Conservation (phyloP, 129 eudicot species). For the Apium graveolens region DNA sequence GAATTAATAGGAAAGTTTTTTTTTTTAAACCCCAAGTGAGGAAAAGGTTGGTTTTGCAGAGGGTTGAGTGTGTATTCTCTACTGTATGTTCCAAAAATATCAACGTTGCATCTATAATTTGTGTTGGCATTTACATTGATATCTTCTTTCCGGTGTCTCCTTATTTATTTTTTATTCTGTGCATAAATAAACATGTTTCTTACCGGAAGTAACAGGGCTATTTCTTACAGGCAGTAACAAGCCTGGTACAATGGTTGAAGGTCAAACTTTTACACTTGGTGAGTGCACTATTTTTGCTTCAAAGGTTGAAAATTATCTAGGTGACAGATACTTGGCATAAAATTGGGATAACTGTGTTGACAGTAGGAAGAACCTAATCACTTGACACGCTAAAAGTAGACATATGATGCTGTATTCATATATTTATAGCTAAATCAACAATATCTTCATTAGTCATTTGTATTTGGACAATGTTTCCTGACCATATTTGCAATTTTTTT, state of each 20-base stretch:
- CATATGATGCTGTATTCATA: not conserved
- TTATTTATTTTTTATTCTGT: not conserved
- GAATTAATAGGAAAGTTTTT: not conserved
- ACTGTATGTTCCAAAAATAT: no score
- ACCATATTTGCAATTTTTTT: not conserved
- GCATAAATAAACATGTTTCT: not conserved
- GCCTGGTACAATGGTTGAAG: slow-evolving; percentile 87
- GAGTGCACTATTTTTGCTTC: slow-evolving; percentile 21
- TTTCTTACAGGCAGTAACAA: not conserved
- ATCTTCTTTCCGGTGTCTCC: not conserved
- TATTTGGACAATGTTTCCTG: not conserved
- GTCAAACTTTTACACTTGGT: slow-evolving; percentile 94
- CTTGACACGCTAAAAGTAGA: not conserved
- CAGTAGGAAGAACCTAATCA: not conserved
- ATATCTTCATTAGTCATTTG: no score
- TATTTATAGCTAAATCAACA: no score
- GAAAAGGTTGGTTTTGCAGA: not conserved
- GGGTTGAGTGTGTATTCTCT: not conserved
- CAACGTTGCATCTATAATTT: not conserved
- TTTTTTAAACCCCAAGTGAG: not conserved
- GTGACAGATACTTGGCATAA: not conserved
- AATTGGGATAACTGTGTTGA: not conserved
- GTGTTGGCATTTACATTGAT: not conserved
- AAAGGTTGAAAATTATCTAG: not conserved
- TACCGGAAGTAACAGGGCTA: slow-evolving; percentile 6